Evolutionary conservation across 306 rosid species (phyloP), one percentile per base, ranked within the genome.

Genomic region (Prunus fruticosa): DNA sequence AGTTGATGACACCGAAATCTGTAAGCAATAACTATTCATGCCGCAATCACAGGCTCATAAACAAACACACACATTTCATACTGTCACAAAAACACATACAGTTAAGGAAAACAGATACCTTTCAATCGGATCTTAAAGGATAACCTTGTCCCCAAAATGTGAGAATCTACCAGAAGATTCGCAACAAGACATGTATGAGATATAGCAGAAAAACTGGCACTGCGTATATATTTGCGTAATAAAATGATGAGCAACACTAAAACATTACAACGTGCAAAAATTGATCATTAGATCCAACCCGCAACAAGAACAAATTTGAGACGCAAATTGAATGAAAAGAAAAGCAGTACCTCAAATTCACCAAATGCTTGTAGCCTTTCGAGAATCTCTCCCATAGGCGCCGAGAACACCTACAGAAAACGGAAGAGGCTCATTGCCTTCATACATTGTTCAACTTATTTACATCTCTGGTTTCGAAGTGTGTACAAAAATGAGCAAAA

Each of bases 381-480:
- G 28, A 95, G 87, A 87, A 95, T 95, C 86, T 91, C 92, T 0
- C 81, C 87, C 99, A 95, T 95, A 69, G 99, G 99, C 47, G 96
- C 91, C 22, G 99, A 90, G 16, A 91, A 84, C 66, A 91, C 91
- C 99, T 95, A 51, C 73, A 54, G 65, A 47, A 77, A 60, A 86
- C 38, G 14, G 14, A 76, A 68, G 8, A 51, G 27, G 49, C 43
- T 82, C 62, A 73, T 53, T 43, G 77, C 5, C 41, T 78, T 80
- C 67, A 57, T 58, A 61, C 84, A 82, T 65, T 81, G 79, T 45
- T 57, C 22, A 49, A 60, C 71, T 71, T 73, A 64, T 20, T 71
- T 27, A 46, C 25, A 47, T 52, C 32, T 79, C 22, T 16, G 60
- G 70, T 64, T 66, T 62, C 54, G 58, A 61, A 85, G 23, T 52